These are phyloP conservation scores for Rhamnella rubrinervis DNA, from an alignment of 331 rosid species.

Conservation along the genomic window DNA sequence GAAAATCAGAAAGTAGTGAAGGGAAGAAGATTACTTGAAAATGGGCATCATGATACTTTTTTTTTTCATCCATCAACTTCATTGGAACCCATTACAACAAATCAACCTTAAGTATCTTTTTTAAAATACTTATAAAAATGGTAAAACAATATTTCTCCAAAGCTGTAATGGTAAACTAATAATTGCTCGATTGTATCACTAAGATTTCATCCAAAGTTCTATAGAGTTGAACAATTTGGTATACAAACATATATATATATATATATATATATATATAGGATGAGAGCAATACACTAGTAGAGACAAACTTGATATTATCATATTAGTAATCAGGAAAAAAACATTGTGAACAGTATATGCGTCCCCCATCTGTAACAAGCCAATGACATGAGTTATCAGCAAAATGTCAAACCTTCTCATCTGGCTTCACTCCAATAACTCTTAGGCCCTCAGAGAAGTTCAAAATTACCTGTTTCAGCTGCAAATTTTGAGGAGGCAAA, in stretches of 20 bases:
- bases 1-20: too few relatives aligned
- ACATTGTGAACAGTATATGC: slow-evolving; percentile 12
- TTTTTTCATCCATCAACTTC: too few relatives aligned
- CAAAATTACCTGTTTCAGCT: slow-evolving; percentile 82
- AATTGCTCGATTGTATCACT: too few relatives aligned
- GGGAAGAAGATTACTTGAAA: too few relatives aligned
- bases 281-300: background rate
- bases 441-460: slow-evolving; percentile 86
- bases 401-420: slow-evolving; percentile 82
- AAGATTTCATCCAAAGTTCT: too few relatives aligned
- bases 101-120: too few relatives aligned
- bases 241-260: background rate
- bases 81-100: too few relatives aligned
- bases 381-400: slow-evolving; percentile 93
- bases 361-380: slow-evolving; percentile 91
- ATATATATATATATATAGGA: background rate
- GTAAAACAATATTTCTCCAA: too few relatives aligned
- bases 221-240: background rate
- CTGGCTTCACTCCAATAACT: slow-evolving; percentile 72
- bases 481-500: slow-evolving; percentile 32
- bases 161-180: too few relatives aligned
- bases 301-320: background rate
- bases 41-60: too few relatives aligned
- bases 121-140: too few relatives aligned
- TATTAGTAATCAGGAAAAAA: slow-evolving; percentile 4